Base-by-base conservation (phyloP, 2,329 filamentous ascomycete species). In the Paecilomyces variotii region DNA sequence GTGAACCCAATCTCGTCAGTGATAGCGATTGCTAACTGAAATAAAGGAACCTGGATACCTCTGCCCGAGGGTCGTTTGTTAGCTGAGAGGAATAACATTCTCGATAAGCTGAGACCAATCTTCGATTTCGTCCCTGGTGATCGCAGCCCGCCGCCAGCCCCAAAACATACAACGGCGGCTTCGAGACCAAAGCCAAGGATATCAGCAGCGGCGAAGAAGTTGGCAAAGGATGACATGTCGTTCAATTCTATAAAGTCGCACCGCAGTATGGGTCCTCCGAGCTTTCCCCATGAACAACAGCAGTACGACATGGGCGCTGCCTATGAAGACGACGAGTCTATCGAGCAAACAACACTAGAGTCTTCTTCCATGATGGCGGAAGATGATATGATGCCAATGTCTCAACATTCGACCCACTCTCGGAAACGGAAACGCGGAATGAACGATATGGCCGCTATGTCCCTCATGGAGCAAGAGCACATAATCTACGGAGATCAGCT, bases 401-500 rank as follows among this genome's bases (percentile, higher is more conserved):
- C 86, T 24, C 88, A 89, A 59, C 84, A 80, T 56, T 79, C 80
- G 3, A 75, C 74, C 26, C 76, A 72, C 62, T 78, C 77, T 32
- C 81, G 83, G 60, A 96, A 96, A 76, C 85, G 92, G 61, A 95
- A 95, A 78, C 83, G 90, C n/a, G 79, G 78, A 25, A 83, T 87
- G 58, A 87, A 78, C 76, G 88, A 78, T 78, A 86, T 72, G 68
- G 84, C 67, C 19, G 68, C 70, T 1, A 75, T 84, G 72, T 80
- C 79, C 11, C 72, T 82, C 61, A 86, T 84, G 6, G 90, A 95
- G 63, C 89, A 92, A 70, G 88, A 94, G 65, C 92, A 97, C 72
- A 87, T 90, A 28, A 81, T 96, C 26, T 99, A 96, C 75, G 90
- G 91, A 14, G 94, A 99, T 64, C 90, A 94, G 66, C 82, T 99